Conservation (phyloP, 2,329 filamentous ascomycete species). For the Trichoderma gracile region DNA sequence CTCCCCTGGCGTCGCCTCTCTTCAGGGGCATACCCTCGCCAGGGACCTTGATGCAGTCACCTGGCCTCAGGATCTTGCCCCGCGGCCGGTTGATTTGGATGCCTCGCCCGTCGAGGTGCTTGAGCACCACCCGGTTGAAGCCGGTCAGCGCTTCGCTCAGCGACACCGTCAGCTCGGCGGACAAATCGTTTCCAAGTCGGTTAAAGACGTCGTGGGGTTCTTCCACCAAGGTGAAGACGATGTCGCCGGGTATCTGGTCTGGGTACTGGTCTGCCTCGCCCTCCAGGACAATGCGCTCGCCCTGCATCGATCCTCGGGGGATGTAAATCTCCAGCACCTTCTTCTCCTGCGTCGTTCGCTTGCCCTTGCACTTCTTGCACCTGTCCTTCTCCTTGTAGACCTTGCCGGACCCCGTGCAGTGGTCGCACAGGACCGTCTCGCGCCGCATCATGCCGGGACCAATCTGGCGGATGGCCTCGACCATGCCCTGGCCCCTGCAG, state of each 20-base stretch:
- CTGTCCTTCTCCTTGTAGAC: constrained; percentile 95
- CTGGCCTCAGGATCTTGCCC: constrained; percentile 79
- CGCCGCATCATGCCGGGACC: constrained; percentile 85
- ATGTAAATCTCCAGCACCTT: constrained; percentile 98
- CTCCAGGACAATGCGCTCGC: constrained; percentile 85
- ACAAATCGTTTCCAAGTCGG: constrained; percentile 80
- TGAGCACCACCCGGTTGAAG: constrained; percentile 86
- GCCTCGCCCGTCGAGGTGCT: constrained; percentile 89
- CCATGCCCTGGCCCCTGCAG: constrained; percentile 78
- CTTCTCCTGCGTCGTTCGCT: constrained; percentile 79
- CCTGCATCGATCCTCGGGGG: constrained; percentile 79
- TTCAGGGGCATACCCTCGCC: constrained; percentile 96
- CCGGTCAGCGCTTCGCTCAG: constrained; percentile 83
- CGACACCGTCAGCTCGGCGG: constrained; percentile 76
- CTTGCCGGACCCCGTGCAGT: constrained; percentile 81
- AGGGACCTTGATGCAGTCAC: constrained; percentile 78
- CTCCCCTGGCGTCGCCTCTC: constrained; percentile 77
- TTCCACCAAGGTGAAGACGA: constrained; percentile 85
- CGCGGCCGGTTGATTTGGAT: constrained; percentile 78
- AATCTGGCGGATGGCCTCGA: constrained; percentile 76
- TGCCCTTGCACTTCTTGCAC: constrained; percentile 98
- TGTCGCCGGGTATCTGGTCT: constrained; percentile 86
- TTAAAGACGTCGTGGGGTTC: constrained; percentile 79
- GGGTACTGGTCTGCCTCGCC: constrained; percentile 93
- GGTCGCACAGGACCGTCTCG: constrained; percentile 75